These are phyloP conservation scores for Colletotrichum coccodes DNA, from an alignment of 2,329 filamentous ascomycete species.

Conservation along the genomic window DNA sequence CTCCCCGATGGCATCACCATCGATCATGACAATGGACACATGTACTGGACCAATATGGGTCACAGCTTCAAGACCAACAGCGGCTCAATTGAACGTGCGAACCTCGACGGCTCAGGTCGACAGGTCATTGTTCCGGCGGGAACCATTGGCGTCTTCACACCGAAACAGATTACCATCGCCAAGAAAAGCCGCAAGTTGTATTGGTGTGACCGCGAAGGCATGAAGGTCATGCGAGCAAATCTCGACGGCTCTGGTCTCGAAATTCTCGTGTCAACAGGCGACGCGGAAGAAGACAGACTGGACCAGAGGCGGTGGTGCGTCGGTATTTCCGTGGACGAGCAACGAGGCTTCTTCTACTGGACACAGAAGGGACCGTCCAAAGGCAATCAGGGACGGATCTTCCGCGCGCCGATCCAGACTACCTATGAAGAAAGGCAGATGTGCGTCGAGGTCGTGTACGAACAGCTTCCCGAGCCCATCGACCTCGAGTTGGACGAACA, in stretches of 20 bases:
- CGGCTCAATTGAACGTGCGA: constrained; percentile 18
- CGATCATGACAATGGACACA: constrained; percentile 7
- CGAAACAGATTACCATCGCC: constrained; percentile 20
- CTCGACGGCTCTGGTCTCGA: constrained; percentile 10
- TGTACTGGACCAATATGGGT: constrained; percentile 27
- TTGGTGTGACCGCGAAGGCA: constrained; percentile 20
- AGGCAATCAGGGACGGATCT: constrained; percentile 9
- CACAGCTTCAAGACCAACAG: constrained; percentile 12
- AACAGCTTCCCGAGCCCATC: constrained; percentile 8
- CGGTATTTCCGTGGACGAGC: constrained; percentile 15
- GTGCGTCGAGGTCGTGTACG: not conserved
- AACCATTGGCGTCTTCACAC: constrained; percentile 8
- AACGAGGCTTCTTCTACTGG: constrained; percentile 9
- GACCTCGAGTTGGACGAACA: constrained; percentile 15
- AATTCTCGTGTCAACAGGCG: constrained; percentile 8
- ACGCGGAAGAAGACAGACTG: not conserved
- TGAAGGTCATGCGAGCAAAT: constrained; percentile 20
- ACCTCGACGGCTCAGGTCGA: constrained; percentile 6
- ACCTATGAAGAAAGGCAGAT: not conserved
- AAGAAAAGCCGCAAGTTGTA: constrained; percentile 8
- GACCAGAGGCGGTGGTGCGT: constrained; percentile 13
- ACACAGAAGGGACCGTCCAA: constrained; percentile 19
- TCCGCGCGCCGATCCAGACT: not conserved
- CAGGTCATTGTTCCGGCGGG: not conserved
- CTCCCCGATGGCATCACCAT: constrained; percentile 13